These are phyloP conservation scores for Annona squamosa DNA, from an alignment of 164 flowering plant species.

Conservation along the genomic window DNA sequence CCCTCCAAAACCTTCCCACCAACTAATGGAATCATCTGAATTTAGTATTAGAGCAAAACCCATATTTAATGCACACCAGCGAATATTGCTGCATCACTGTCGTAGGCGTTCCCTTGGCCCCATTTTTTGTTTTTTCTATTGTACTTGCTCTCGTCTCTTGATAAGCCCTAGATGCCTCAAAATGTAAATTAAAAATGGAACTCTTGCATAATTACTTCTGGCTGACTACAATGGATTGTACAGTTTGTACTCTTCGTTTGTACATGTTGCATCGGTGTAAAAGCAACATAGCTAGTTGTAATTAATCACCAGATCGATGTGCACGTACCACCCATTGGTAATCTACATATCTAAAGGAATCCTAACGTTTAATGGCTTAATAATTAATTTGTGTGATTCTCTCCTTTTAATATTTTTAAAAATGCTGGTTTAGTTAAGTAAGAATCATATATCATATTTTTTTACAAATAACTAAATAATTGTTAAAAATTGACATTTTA, in stretches of 20 bases:
- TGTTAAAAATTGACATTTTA: too few species aligned
- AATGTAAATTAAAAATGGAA: not conserved
- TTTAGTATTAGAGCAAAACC: conserved; percentile 30
- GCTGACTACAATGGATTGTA: not conserved
- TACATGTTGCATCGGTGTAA: too few species aligned
- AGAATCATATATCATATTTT: too few species aligned
- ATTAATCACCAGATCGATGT: too few species aligned
- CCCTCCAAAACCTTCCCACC: conserved; percentile 48
- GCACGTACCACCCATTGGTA: too few species aligned
- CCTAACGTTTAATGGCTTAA: too few species aligned
- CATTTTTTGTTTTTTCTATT: conserved; percentile 32
- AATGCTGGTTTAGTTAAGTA: too few species aligned
- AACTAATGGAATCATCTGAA: conserved; percentile 42
- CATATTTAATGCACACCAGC: conserved; percentile 22
- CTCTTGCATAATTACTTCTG: not conserved
- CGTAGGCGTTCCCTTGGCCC: conserved; percentile 19
- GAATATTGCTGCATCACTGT: conserved; percentile 44
- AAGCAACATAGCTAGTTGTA: too few species aligned
- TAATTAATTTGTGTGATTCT: too few species aligned
- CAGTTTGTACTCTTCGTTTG: not conserved
- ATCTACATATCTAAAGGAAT: too few species aligned
- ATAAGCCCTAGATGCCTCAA: conserved; percentile 15
- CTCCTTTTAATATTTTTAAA: too few species aligned
- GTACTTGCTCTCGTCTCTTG: conserved; percentile 10
- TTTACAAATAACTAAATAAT: too few species aligned